Evolutionary conservation across 495 filamentous ascomycete genomes (phyloP).

Genomic region (Aspergillus indologenus): DNA sequence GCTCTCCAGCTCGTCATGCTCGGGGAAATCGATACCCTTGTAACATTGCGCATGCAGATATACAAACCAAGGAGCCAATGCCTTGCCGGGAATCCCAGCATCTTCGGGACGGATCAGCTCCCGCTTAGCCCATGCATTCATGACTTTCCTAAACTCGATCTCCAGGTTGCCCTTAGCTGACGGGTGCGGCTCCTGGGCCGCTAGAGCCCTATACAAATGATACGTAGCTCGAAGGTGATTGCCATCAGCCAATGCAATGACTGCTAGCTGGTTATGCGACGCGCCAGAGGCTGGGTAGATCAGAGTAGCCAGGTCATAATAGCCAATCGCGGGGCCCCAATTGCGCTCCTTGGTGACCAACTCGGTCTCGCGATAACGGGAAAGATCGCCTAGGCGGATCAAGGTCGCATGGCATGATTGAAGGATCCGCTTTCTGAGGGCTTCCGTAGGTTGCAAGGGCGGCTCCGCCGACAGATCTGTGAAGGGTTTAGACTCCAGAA

Average conservation of each 20-base stretch:
- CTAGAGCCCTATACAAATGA: slow-evolving; percentile 80
- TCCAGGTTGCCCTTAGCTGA: slow-evolving; percentile 71
- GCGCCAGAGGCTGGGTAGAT: slow-evolving; percentile 75
- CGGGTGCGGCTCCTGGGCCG: slow-evolving; percentile 68
- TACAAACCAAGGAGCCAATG: slow-evolving; percentile 77
- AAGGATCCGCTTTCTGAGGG: slow-evolving; percentile 56
- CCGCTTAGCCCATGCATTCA: slow-evolving; percentile 55
- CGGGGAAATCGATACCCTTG: slow-evolving; percentile 63
- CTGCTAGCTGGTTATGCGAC: slow-evolving; percentile 84
- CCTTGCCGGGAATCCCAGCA: slow-evolving; percentile 47
- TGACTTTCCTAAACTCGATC: slow-evolving; percentile 73
- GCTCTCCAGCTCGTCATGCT: slow-evolving; percentile 80
- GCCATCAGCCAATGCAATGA: slow-evolving; percentile 71
- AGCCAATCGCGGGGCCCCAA: slow-evolving; percentile 77
- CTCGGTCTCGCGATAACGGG: slow-evolving; percentile 81
- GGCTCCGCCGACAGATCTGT: slow-evolving; percentile 39
- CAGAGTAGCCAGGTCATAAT: slow-evolving; percentile 77
- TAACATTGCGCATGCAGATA: slow-evolving; percentile 84
- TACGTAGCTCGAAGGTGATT: slow-evolving; percentile 83
- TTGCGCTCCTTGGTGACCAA: slow-evolving; percentile 60
- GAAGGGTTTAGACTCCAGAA: neutral
- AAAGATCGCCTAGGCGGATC: slow-evolving; percentile 85
- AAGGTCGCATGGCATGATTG: slow-evolving; percentile 79
- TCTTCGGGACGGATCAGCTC: slow-evolving; percentile 54
- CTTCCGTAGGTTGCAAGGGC: slow-evolving; percentile 40